Conservation (phyloP, 2,329 filamentous ascomycete species). For the Zarea fungicola region DNA sequence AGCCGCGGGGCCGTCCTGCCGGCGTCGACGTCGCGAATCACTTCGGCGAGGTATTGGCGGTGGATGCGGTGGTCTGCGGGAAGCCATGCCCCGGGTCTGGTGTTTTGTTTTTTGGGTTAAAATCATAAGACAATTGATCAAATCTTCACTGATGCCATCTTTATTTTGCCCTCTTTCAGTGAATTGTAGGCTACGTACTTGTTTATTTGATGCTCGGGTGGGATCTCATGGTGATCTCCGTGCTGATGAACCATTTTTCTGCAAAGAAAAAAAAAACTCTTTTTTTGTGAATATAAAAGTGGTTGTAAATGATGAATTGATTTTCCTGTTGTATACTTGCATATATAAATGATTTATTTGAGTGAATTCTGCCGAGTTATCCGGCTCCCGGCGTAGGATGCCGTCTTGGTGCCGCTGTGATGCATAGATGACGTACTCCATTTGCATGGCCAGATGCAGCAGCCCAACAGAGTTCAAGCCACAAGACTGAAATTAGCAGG, state of each 20-base stretch:
- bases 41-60: conserved; percentile 54
- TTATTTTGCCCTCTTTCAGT: no score
- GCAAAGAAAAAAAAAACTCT: not conserved
- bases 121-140: no score
- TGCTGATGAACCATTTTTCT: conserved; percentile 43
- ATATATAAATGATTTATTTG: not conserved
- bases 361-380: conserved; percentile 1
- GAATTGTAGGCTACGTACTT: conserved; percentile 30
- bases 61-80: conserved; percentile 58
- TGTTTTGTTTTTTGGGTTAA: no score
- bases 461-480: no score
- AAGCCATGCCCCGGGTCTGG: conserved; percentile 55
- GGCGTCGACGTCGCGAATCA: conserved; percentile 46
- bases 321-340: not conserved
- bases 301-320: not conserved
- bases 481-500: no score
- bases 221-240: conserved; percentile 47
- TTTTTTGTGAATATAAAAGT: no score
- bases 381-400: not conserved
- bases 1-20: conserved; percentile 37
- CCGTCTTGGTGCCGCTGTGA: not conserved
- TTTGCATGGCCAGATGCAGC: no score
- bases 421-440: conserved; percentile 1
- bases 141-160: no score
- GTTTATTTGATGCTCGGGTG: conserved; percentile 39